A percentile compares a stretch with the other conserved stretches of the same genome.
These are phyloP conservation scores for Micractinium conductrix DNA, from an alignment of 139 green algal genomes.

Conservation along the genomic window DNA sequence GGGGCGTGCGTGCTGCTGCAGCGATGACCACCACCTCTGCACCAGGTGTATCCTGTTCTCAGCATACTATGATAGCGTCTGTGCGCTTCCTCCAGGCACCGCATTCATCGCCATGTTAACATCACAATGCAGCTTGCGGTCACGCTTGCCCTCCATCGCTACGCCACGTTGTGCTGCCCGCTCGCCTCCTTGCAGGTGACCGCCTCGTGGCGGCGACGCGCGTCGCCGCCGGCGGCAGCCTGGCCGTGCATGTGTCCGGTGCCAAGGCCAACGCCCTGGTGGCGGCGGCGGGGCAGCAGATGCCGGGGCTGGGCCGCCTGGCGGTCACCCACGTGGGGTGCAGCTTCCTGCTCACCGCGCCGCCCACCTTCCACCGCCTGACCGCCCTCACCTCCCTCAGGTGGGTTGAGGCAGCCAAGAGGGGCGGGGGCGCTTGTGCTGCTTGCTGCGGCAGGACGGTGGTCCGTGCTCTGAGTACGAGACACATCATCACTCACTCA, in stretches of 20 bases:
- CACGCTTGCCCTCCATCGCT: too few species aligned
- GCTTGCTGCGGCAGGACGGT: too few species aligned
- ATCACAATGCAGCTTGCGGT: neutral
- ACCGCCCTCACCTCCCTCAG: neutral
- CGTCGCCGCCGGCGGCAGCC: neutral
- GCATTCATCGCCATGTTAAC: too few species aligned
- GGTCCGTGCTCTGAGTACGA: too few species aligned
- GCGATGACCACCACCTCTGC: neutral
- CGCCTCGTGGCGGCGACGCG: neutral
- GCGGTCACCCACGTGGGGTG: neutral
- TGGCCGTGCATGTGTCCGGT: neutral
- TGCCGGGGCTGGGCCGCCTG: constrained; percentile 6
- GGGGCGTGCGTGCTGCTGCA: neutral
- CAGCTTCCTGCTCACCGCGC: constrained; percentile 16
- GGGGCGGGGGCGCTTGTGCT: too few species aligned
- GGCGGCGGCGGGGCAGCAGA: neutral
- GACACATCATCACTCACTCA: too few species aligned
- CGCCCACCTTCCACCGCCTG: neutral
- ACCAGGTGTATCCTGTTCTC: too few species aligned
- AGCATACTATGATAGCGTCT: too few species aligned
- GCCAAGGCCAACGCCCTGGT: constrained; percentile 11
- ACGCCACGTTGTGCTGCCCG: too few species aligned
- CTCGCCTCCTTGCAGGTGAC: neutral
- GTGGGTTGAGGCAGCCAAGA: too few species aligned
- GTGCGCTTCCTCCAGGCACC: too few species aligned